Conservation (phyloP, 2,329 filamentous ascomycete species). For the Zymoseptoria ardabiliae region DNA sequence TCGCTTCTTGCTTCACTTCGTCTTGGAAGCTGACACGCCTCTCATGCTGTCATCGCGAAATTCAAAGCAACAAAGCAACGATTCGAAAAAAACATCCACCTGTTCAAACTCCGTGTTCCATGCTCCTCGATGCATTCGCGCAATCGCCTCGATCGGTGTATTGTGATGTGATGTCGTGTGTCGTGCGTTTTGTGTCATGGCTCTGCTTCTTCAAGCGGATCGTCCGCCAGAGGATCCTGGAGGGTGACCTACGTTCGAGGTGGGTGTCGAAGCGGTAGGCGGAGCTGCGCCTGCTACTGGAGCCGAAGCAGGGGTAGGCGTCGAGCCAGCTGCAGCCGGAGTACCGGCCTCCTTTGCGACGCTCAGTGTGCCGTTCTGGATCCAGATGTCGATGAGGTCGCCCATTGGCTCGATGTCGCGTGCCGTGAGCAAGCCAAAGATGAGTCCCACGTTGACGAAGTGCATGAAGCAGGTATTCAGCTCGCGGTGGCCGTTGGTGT, state of each 20-base stretch:
- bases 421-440: slow-evolving; percentile 70
- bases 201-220: not conserved
- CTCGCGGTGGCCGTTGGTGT: slow-evolving; percentile 42
- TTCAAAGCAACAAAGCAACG: not conserved
- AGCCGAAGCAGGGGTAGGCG: not conserved
- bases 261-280: not conserved
- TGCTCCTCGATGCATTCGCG: not conserved
- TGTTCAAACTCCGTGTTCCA: not conserved
- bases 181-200: not conserved
- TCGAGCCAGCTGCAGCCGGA: not conserved
- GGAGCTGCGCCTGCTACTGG: not conserved
- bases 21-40: not conserved
- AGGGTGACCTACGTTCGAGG: not conserved
- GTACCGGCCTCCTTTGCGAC: slow-evolving; percentile 15
- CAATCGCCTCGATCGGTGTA: not conserved
- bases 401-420: slow-evolving; percentile 95
- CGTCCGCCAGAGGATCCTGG: not conserved
- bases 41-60: not conserved
- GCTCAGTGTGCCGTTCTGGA: slow-evolving; percentile 80
- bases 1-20: not conserved
- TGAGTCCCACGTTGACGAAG: slow-evolving; percentile 59
- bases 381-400: slow-evolving; percentile 85
- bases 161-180: not conserved
- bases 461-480: slow-evolving; percentile 49
- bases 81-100: not conserved